Evolutionary conservation across 192 early-diverging fungal genomes (phyloP).

Genomic region (Backusella psychrophila): DNA sequence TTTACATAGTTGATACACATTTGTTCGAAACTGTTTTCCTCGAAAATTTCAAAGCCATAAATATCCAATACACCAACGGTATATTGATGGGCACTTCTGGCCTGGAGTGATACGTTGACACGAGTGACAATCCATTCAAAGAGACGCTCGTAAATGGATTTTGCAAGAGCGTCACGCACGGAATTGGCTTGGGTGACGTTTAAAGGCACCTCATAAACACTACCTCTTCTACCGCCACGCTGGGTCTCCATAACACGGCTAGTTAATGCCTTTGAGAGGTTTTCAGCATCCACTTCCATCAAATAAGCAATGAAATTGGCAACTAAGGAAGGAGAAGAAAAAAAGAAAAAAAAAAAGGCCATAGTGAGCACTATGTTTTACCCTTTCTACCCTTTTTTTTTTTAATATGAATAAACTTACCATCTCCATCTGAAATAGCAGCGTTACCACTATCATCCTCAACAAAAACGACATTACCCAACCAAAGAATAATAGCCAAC

Average conservation of each 20-base stretch:
- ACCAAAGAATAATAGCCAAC: constrained; percentile 91
- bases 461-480: constrained; percentile 90
- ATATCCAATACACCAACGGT: constrained; percentile 96
- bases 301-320: constrained; percentile 72
- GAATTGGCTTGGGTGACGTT: constrained; percentile 87
- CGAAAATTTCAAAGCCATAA: constrained; percentile 97
- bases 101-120: constrained; percentile 85
- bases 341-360: too few relatives aligned
- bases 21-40: constrained; percentile 98
- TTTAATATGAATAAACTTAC: constrained; percentile 27
- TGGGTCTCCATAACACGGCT: constrained; percentile 72
- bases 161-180: constrained; percentile 91
- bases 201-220: constrained; percentile 83
- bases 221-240: constrained; percentile 72
- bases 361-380: not conserved
- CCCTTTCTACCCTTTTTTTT: not conserved
- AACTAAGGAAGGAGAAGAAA: constrained; percentile 31
- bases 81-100: constrained; percentile 55
- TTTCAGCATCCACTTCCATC: constrained; percentile 60
- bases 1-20: constrained; percentile 99
- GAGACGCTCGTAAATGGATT: constrained; percentile 89
- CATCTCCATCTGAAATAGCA: constrained; percentile 55
- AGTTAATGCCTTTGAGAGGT: constrained; percentile 63
- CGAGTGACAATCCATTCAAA: constrained; percentile 98
- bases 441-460: constrained; percentile 80